These are phyloP conservation scores for Schwanniomyces polymorphus DNA, from an alignment of 805 yeast species.

Conservation along the genomic window DNA sequence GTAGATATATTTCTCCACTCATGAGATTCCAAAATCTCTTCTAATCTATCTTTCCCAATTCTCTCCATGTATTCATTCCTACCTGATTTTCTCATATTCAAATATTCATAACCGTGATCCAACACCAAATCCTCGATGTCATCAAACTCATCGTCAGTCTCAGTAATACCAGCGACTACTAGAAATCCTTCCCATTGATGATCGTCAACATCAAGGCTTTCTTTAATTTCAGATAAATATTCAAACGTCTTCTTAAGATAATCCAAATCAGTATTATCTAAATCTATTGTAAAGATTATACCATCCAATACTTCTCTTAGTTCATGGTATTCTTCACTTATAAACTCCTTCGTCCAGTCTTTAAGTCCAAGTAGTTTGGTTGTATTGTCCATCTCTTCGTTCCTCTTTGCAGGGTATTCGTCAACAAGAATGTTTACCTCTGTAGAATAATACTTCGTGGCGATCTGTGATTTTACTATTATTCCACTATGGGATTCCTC, in stretches of 20 bases:
- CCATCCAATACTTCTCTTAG: constrained; percentile 49
- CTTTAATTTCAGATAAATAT: constrained; percentile 9
- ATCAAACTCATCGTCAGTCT: constrained; percentile 5
- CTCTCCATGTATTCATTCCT: constrained; percentile 44
- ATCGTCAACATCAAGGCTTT: constrained; percentile 10
- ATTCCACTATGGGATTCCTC: constrained; percentile 32
- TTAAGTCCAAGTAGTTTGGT: constrained; percentile 17
- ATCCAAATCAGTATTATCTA: constrained; percentile 17
- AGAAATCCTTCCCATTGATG: constrained; percentile 26
- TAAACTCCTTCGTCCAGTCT: constrained; percentile 42
- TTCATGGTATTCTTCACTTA: constrained; percentile 35
- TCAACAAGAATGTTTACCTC: constrained; percentile 34
- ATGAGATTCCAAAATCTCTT: constrained; percentile 49
- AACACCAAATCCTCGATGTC: constrained; percentile 41
- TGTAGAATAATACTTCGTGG: constrained; percentile 32
- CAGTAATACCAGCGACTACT: constrained; percentile 31
- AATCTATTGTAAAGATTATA: constrained; percentile 39
- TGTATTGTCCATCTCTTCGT: constrained; percentile 5
- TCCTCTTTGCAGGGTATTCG: constrained; percentile 29
- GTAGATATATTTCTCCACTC: constrained; percentile 38
- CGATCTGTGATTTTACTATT: constrained; percentile 22
- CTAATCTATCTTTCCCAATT: constrained; percentile 41
- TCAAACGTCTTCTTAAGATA: constrained; percentile 19
- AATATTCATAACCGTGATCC: constrained; percentile 42
- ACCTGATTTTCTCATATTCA: constrained; percentile 31